phyloP scores from a whole-genome alignment of 257 asterid genomes.

The Plectranthus barbatus region DNA sequence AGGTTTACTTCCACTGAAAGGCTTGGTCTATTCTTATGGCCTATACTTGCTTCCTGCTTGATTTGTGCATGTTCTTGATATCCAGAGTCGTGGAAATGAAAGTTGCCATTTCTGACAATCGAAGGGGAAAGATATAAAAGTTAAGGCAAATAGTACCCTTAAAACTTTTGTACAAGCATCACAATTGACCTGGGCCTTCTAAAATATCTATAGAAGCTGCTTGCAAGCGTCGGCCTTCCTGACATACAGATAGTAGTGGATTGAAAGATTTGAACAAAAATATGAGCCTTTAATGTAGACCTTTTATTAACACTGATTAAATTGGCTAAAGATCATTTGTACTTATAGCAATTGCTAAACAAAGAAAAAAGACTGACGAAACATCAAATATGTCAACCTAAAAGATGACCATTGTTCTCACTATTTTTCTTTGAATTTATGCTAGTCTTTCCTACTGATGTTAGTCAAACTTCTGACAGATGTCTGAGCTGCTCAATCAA shows the following conservation, averaged over 20 bases:
- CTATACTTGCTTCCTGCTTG: neutral
- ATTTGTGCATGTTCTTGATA: neutral
- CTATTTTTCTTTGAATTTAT: neutral
- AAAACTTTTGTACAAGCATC: neutral
- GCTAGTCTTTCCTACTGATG: conserved; percentile 14
- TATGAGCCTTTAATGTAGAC: no score
- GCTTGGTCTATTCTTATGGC: neutral
- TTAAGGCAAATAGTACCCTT: neutral
- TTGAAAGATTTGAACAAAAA: neutral
- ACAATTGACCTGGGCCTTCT: no score
- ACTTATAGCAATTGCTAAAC: neutral
- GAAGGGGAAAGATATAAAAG: neutral
- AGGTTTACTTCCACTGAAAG: neutral
- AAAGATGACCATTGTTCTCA: neutral
- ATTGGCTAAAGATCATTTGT: neutral
- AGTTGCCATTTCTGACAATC: neutral
- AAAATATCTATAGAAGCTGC: neutral
- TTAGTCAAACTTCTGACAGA: conserved; percentile 40
- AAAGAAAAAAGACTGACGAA: no score
- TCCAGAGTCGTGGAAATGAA: neutral
- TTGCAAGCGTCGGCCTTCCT: neutral
- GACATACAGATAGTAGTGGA: neutral
- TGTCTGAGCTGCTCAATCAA: conserved; percentile 94
- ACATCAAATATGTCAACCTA: neutral
- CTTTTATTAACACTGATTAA: neutral